Percentiles rank a stretch among this genome's conserved stretches.
Conservation (phyloP, 345 rosid genomes). For the Cardamine chenopodiifolia region DNA sequence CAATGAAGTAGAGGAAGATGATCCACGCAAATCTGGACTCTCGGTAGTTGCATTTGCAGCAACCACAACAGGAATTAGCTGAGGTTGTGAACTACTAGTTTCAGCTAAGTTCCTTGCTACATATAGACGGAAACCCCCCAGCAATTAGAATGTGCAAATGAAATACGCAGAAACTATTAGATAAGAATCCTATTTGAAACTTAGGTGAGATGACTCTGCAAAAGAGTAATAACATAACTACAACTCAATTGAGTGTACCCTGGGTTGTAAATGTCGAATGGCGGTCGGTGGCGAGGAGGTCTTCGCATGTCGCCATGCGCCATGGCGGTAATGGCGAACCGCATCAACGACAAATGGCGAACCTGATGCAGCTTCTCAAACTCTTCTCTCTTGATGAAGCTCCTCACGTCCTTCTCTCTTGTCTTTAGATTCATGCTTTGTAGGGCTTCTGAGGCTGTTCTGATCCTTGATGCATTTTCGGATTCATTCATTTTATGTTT, state of each 20-base stretch:
- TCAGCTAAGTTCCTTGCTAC: conserved; percentile 54
- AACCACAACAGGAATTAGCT: conserved; percentile 45
- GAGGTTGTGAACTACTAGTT: conserved; percentile 47
- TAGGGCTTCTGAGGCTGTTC: too few relatives aligned
- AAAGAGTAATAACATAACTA: conserved; percentile 23
- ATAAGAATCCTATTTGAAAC: not conserved
- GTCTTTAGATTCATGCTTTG: too few relatives aligned
- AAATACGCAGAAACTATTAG: conserved; percentile 26
- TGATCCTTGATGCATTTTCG: too few relatives aligned
- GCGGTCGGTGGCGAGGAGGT: too few relatives aligned
- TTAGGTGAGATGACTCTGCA: not conserved
- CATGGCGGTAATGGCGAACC: too few relatives aligned
- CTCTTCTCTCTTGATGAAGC: conserved; percentile 68
- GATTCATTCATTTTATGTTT: too few relatives aligned
- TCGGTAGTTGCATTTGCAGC: conserved; percentile 35
- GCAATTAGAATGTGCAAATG: conserved; percentile 51
- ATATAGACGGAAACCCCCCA: conserved; percentile 78
- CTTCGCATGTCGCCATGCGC: too few relatives aligned
- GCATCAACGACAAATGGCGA: too few relatives aligned
- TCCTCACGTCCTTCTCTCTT: conserved; percentile 73
- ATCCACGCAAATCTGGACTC: conserved; percentile 44
- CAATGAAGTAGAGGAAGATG: conserved; percentile 60
- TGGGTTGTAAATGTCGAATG: too few relatives aligned
- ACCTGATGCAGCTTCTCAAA: conserved; percentile 54
- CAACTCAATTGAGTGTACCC: not conserved